A percentile compares a stretch with the other conserved stretches of the same genome.
phyloP scores from a whole-genome alignment of 2,329 filamentous ascomycete genomes.

The Aspergillus texensis region DNA sequence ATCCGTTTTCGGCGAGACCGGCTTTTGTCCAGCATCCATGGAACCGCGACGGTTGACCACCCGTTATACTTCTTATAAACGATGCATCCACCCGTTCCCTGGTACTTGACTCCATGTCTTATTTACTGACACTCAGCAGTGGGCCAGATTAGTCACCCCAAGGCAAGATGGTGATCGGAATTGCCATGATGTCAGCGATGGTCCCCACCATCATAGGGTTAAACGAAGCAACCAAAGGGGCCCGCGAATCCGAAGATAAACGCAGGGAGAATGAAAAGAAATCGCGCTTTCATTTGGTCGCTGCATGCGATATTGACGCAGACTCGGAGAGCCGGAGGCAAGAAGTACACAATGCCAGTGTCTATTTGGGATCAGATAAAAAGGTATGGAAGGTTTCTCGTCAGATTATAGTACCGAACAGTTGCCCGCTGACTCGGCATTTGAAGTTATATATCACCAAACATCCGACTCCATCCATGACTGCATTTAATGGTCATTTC shows the following conservation, averaged over 20 bases:
- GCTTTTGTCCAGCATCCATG: no score
- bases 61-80: neutral
- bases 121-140: neutral
- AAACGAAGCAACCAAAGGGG: slow-evolving; percentile 13
- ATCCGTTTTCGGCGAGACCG: no score
- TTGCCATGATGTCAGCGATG: slow-evolving; percentile 16
- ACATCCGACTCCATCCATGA: neutral
- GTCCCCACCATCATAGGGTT: slow-evolving; percentile 13
- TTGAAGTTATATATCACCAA: slow-evolving; percentile 13
- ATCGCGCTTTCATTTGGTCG: slow-evolving; percentile 4
- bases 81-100: neutral
- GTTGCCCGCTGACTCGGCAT: neutral
- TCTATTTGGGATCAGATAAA: slow-evolving; percentile 11
- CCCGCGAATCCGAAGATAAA: slow-evolving; percentile 8
- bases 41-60: no score
- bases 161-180: slow-evolving; percentile 13
- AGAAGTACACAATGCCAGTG: slow-evolving; percentile 12
- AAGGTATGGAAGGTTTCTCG: slow-evolving; percentile 2
- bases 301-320: neutral
- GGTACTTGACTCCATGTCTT: neutral
- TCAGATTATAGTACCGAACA: neutral
- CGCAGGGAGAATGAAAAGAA: slow-evolving; percentile 7
- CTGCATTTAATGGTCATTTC: slow-evolving; percentile 10
- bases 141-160: neutral
- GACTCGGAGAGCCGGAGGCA: neutral